phyloP scores from a whole-genome alignment of 345 rosid genomes.

The Eucalyptus erythrocorys region DNA sequence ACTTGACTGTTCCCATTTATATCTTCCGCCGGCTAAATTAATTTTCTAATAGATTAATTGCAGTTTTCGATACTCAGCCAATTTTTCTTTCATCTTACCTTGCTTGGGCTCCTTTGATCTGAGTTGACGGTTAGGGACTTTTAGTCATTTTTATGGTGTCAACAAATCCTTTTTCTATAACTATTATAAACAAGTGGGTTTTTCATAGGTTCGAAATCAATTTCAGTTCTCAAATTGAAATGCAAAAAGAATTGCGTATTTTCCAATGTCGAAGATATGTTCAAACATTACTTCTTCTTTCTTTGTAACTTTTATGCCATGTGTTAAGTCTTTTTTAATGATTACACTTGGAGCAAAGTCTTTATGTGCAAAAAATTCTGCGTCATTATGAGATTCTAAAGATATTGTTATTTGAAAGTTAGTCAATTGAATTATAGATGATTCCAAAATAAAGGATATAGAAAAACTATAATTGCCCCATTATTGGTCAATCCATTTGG shows the following conservation, averaged over 20 bases:
- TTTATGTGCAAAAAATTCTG: background rate
- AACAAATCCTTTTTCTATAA: background rate
- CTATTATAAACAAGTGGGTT: background rate
- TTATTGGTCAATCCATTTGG: background rate
- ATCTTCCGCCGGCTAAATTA: background rate
- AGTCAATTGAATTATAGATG: background rate
- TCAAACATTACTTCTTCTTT: background rate
- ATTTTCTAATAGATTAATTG: background rate
- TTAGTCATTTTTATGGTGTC: background rate
- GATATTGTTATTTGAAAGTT: background rate
- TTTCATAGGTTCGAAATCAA: background rate
- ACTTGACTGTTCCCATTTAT: background rate
- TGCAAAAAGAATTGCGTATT: background rate
- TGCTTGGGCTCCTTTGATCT: background rate
- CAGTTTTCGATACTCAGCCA: background rate
- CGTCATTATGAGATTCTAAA: background rate
- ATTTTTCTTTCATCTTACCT: background rate
- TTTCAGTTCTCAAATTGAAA: background rate
- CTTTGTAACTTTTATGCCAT: background rate
- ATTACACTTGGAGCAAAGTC: background rate
- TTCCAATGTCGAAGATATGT: background rate
- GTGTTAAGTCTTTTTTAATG: background rate
- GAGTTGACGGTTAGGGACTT: background rate
- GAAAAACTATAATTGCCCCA: background rate
- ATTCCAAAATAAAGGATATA: background rate